These are phyloP conservation scores for Phytopythium oedochilum DNA, from an alignment of 352 stramenopile genomes.

Conservation along the genomic window DNA sequence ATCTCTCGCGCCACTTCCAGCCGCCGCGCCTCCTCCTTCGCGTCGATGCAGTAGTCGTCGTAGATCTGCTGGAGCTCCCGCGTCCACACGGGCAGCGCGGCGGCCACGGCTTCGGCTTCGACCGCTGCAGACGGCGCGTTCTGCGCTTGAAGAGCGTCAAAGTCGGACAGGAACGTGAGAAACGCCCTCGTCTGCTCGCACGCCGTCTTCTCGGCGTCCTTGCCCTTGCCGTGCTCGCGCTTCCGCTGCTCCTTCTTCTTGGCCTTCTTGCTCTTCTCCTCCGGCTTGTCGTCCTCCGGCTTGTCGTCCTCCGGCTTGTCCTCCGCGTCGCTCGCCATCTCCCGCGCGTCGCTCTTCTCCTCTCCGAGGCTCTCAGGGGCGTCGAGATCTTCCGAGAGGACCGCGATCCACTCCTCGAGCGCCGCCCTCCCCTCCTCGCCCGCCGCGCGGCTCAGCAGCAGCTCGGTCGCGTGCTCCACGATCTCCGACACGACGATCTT, in stretches of 20 bases:
- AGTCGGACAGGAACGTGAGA: slow-evolving; percentile 38
- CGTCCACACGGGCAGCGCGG: slow-evolving; percentile 11
- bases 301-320: slow-evolving; percentile 1
- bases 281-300: slow-evolving; percentile 9
- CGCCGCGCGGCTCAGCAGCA: slow-evolving; percentile 46
- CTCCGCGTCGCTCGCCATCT: slow-evolving; percentile 9
- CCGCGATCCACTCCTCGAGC: slow-evolving; percentile 39
- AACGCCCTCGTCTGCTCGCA: slow-evolving; percentile 45
- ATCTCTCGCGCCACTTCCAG: slow-evolving; percentile 35
- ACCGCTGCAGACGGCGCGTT: slow-evolving; percentile 6
- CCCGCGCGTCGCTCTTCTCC: not conserved
- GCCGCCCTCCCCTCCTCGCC: slow-evolving; percentile 18
- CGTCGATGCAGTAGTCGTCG: slow-evolving; percentile 34
- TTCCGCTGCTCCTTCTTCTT: slow-evolving; percentile 23
- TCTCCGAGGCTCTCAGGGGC: slow-evolving; percentile 3
- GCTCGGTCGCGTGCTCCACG: slow-evolving; percentile 59
- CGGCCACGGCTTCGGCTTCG: slow-evolving; percentile 3
- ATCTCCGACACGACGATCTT: slow-evolving; percentile 44
- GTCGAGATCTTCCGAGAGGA: slow-evolving; percentile 21
- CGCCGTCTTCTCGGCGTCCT: slow-evolving; percentile 17
- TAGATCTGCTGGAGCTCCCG: slow-evolving; percentile 36
- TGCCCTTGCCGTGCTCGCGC: slow-evolving; percentile 22
- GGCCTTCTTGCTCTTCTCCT: slow-evolving; percentile 18
- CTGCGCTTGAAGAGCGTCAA: slow-evolving; percentile 1
- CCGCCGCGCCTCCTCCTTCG: slow-evolving; percentile 37